Evolutionary conservation across 2,329 filamentous ascomycete species (phyloP).

Genomic region (Colletotrichum tabaci): DNA sequence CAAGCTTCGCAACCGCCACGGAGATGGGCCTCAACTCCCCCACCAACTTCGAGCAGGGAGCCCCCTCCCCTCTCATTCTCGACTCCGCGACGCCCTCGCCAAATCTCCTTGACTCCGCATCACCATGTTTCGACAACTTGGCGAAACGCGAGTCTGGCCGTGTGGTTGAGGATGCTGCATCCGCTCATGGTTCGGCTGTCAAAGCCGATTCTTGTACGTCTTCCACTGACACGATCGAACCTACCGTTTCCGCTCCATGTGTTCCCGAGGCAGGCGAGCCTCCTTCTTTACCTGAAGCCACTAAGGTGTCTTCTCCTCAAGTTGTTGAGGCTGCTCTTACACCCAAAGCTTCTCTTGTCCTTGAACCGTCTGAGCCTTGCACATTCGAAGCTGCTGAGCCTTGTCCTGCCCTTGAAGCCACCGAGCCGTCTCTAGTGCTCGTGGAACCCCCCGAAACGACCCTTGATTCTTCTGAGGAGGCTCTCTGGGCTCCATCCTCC

Average conservation of each 20-base stretch:
- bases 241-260: constrained; percentile 4
- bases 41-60: constrained; percentile 24
- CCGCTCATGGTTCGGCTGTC: constrained; percentile 2
- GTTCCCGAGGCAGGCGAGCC: constrained; percentile 18
- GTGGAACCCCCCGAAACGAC: constrained; percentile 25
- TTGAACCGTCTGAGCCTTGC: too few relatives aligned
- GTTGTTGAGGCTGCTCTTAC: not conserved
- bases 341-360: not conserved
- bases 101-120: not conserved
- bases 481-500: constrained; percentile 15
- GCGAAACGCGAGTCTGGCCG: not conserved
- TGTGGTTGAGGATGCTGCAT: not conserved
- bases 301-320: not conserved
- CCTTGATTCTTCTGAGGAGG: constrained; percentile 14
- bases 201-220: constrained; percentile 38
- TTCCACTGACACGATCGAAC: constrained; percentile 23
- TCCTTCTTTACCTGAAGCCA: not conserved
- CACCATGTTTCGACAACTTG: constrained; percentile 1
- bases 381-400: not conserved
- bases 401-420: not conserved
- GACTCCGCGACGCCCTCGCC: constrained; percentile 7
- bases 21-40: constrained; percentile 35
- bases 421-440: not conserved
- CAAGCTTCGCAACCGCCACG: constrained; percentile 36
- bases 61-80: not conserved